Percentiles rank a stretch among this genome's conserved stretches.
Evolutionary conservation across 352 stramenopile species (phyloP).

Genomic region (Pythium sp.): DNA sequence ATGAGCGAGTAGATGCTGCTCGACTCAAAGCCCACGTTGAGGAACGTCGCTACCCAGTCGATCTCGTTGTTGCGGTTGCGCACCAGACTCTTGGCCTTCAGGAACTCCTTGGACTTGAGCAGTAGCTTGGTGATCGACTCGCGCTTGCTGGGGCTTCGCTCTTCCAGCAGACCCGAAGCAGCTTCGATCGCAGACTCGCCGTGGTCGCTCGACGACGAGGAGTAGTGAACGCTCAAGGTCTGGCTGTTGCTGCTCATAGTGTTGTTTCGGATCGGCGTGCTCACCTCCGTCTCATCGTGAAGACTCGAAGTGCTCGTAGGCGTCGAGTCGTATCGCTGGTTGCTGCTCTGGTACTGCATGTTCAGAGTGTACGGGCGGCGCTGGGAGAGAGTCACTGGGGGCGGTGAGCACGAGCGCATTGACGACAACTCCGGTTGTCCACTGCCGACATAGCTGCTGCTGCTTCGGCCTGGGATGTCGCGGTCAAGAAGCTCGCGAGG

Average conservation of each 20-base stretch:
- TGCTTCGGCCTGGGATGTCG: not conserved
- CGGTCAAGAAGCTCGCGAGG: conserved; percentile 1
- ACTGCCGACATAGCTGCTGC: not conserved
- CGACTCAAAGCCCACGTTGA: conserved; percentile 68
- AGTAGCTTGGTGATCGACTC: conserved; percentile 51
- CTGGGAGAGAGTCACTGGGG: not conserved
- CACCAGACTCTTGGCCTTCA: conserved; percentile 55
- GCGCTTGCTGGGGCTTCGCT: conserved; percentile 28
- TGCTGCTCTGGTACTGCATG: not conserved
- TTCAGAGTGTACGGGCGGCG: not conserved
- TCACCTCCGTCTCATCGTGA: not conserved
- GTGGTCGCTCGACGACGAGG: conserved; percentile 4
- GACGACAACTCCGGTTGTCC: conserved; percentile 1
- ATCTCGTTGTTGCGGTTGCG: conserved; percentile 76
- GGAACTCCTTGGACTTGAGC: conserved; percentile 66
- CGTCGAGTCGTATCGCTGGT: not conserved
- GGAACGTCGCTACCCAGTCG: conserved; percentile 74
- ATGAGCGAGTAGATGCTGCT: conserved; percentile 77
- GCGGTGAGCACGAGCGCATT: not conserved
- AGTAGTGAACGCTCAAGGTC: not conserved
- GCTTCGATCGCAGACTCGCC: conserved; percentile 19
- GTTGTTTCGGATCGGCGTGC: not conserved
- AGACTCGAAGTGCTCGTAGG: not conserved
- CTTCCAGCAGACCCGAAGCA: conserved; percentile 12
- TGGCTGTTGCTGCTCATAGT: not conserved